Evolutionary conservation across 345 rosid species (phyloP).

Genomic region (Luvunga scandens): DNA sequence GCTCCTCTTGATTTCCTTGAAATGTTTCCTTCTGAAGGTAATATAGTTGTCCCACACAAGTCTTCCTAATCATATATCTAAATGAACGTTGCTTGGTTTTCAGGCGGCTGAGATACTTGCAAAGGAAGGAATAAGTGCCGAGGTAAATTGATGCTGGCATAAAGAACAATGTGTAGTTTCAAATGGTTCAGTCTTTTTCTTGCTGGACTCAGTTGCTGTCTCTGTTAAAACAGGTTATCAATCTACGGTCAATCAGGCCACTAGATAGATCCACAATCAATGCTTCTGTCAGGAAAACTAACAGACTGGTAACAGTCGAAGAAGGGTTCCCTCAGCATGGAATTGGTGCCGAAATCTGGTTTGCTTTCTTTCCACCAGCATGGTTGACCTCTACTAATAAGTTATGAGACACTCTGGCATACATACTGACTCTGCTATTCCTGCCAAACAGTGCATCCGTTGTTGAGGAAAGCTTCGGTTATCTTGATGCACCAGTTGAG

Average conservation of each 20-base stretch:
- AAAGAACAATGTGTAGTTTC: background rate
- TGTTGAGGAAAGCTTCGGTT: conserved; percentile 80
- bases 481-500: conserved; percentile 85
- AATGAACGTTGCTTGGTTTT: conserved; percentile 12
- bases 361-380: conserved; percentile 8
- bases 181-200: background rate
- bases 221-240: conserved; percentile 56
- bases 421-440: conserved; percentile 6
- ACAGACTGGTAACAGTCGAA: conserved; percentile 91
- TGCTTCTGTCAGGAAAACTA: conserved; percentile 89
- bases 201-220: background rate
- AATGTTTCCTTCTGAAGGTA: background rate
- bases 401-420: background rate
- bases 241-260: conserved; percentile 83
- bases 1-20: background rate
- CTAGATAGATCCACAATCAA: conserved; percentile 82
- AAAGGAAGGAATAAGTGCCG: conserved; percentile 84
- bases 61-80: background rate
- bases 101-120: conserved; percentile 88
- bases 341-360: conserved; percentile 95
- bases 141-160: conserved; percentile 44
- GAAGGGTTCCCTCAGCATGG: conserved; percentile 97
- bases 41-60: background rate
- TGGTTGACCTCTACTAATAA: background rate
- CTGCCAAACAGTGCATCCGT: conserved; percentile 52